Percentiles rank a stretch among this genome's conserved stretches.
Evolutionary conservation across 768 basidiomycete genomes (phyloP).

Genomic region (Lepiota brunneoincarnata): DNA sequence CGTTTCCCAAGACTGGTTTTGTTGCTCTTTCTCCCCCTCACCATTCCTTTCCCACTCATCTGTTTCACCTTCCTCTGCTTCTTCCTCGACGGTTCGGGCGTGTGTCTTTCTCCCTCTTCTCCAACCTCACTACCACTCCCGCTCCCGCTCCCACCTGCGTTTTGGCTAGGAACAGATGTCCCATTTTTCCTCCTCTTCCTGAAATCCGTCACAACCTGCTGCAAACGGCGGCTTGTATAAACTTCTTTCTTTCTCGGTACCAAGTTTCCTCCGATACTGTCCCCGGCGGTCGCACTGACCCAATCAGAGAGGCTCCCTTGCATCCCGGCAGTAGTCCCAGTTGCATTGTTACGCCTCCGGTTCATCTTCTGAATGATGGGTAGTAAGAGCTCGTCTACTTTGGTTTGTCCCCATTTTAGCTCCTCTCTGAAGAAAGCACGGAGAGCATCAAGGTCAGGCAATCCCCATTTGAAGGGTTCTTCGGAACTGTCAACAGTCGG

Average conservation of each 20-base stretch:
- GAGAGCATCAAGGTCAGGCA: slow-evolving; percentile 93
- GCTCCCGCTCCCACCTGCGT: slow-evolving; percentile 22
- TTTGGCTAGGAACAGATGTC: slow-evolving; percentile 18
- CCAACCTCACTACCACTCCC: slow-evolving; percentile 14
- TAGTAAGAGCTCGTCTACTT: slow-evolving; percentile 87
- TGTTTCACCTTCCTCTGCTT: slow-evolving; percentile 19
- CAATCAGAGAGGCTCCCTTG: slow-evolving; percentile 77
- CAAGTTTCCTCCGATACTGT: slow-evolving; percentile 43
- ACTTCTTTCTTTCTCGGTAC: slow-evolving; percentile 80
- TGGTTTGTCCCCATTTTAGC: slow-evolving; percentile 75
- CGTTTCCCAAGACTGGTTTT: slow-evolving; percentile 9
- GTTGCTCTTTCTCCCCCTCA: slow-evolving; percentile 14
- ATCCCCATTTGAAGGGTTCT: slow-evolving; percentile 94
- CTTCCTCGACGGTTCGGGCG: slow-evolving; percentile 23
- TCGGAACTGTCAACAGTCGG: slow-evolving; percentile 89
- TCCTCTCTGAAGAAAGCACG: slow-evolving; percentile 79
- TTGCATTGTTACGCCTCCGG: slow-evolving; percentile 43
- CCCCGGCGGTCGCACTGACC: slow-evolving; percentile 67
- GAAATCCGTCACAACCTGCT: slow-evolving; percentile 82
- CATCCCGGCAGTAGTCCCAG: slow-evolving; percentile 65
- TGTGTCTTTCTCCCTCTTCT: slow-evolving; percentile 17
- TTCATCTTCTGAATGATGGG: slow-evolving; percentile 91
- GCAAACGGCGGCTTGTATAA: slow-evolving; percentile 83
- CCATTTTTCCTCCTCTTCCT: slow-evolving; percentile 51
- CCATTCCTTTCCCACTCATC: not conserved